Conservation (phyloP, 768 basidiomycete genomes). For the Trametes gibbosa region DNA sequence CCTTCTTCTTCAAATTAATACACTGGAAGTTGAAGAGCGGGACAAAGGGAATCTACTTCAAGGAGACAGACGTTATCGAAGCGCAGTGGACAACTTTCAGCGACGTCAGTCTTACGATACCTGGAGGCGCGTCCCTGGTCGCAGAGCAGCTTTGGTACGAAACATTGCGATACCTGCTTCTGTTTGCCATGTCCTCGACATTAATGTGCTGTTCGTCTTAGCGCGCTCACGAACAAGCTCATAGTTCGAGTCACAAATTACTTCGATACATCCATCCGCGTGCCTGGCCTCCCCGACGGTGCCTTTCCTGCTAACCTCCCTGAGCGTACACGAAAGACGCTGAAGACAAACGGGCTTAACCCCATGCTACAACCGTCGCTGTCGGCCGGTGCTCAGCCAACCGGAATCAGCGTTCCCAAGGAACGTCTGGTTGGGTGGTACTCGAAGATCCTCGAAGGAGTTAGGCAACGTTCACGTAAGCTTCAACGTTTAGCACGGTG, state of each 20-base stretch:
- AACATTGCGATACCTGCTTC: background rate
- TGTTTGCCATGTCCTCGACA: background rate
- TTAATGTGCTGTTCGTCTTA: conserved; percentile 30
- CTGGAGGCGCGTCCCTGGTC: conserved; percentile 85
- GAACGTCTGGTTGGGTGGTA: conserved; percentile 89
- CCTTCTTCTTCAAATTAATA: conserved; percentile 88
- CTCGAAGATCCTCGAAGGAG: conserved; percentile 88
- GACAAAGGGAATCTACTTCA: conserved; percentile 89
- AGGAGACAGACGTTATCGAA: conserved; percentile 97
- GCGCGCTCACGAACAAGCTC: conserved; percentile 88
- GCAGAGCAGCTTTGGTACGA: conserved; percentile 93
- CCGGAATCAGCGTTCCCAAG: conserved; percentile 61
- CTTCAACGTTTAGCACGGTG: conserved; percentile 91
- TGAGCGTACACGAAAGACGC: conserved; percentile 13
- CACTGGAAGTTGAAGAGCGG: conserved; percentile 96
- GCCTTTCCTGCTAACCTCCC: conserved; percentile 7
- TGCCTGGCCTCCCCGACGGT: conserved; percentile 48
- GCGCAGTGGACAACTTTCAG: conserved; percentile 95
- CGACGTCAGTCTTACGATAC: conserved; percentile 84
- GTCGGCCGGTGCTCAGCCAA: conserved; percentile 23
- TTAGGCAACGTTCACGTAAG: conserved; percentile 88
- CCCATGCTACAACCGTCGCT: conserved; percentile 18
- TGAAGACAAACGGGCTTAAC: conserved; percentile 25
- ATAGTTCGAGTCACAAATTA: conserved; percentile 92
- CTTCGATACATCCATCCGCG: conserved; percentile 90